Base-by-base conservation (phyloP, 345 rosid genomes). In the Anastatica hierochuntica region DNA sequence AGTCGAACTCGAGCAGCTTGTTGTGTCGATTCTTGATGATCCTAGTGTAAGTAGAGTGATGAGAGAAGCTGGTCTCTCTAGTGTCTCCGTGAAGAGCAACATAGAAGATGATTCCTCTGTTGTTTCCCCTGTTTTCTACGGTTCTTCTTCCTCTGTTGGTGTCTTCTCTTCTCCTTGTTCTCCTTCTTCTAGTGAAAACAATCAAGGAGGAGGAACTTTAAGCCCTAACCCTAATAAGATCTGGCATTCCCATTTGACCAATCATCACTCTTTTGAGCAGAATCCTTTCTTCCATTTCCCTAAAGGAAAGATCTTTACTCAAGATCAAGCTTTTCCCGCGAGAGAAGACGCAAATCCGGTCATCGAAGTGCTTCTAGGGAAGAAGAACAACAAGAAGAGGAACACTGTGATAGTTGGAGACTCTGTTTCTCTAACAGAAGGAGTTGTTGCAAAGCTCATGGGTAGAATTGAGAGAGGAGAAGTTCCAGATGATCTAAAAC, bases 131-230 rank as follows among this genome's bases (percentile, higher is more conserved):
- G 81, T 82, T 19, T 85, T 85, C 13, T 80, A 82, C 23, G 67
- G 67, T 38, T 61, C 68, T 42, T 37, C 79, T 48, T 67, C 78
- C 5, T 53, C 71, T 17, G 83, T 74, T 45, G 94, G 97, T 5
- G 86, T 85, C n/a, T 85, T 85, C 69, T 88, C 95, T 54, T 89
- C 92, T 13, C 97, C 97, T 36, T 72, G 76, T 41, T 88, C 94
- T 63, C 96, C 96, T 49, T 44, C 87, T 64, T 56, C 69, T 2
- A 17, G 60, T 36, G 78, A 78, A 33, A 70, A 67, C 43, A 79
- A 68, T 71, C 77, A 69, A 66, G 53, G 65, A 58, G 66, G 66
- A 4, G 71, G 66, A 51, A 60, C 61, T 37, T 5, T 60, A 67
- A 67, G 66, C 56, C 71, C 71, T 67, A 80, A 62, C 56, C 77